phyloP scores from a whole-genome alignment of 352 stramenopile genomes.

The Phytophthora rubi region DNA sequence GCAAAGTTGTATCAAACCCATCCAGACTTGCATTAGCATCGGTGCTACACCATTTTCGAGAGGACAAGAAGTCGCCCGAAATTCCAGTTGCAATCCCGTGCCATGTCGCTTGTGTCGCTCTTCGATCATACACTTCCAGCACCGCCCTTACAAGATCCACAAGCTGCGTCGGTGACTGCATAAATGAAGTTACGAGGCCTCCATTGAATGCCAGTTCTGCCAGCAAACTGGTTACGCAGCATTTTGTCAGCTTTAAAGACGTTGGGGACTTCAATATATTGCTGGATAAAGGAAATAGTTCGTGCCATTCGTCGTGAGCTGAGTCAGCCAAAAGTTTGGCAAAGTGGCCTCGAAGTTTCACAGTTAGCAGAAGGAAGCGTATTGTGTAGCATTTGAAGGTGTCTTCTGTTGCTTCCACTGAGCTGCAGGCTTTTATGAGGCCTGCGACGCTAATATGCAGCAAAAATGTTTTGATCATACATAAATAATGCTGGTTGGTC shows the following conservation, averaged over 20 bases:
- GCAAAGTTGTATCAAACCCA: neutral
- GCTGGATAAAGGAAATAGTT: slow-evolving; percentile 5
- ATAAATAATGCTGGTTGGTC: neutral
- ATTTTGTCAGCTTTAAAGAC: slow-evolving; percentile 4
- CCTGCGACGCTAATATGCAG: neutral
- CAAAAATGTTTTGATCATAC: neutral
- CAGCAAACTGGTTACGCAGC: slow-evolving; percentile 17
- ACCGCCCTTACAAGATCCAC: slow-evolving; percentile 7
- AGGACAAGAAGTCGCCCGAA: slow-evolving; percentile 14
- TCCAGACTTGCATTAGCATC: neutral
- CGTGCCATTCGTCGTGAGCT: slow-evolving; percentile 12
- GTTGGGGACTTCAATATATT: slow-evolving; percentile 6
- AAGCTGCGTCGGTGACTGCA: neutral
- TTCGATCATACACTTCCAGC: neutral
- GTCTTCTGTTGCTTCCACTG: neutral
- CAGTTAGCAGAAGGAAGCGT: slow-evolving; percentile 6
- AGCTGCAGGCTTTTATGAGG: slow-evolving; percentile 16
- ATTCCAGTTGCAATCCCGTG: neutral
- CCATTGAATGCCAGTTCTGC: slow-evolving; percentile 8
- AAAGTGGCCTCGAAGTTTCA: neutral
- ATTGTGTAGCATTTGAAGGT: slow-evolving; percentile 11
- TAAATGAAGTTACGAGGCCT: neutral
- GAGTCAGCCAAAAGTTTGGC: neutral
- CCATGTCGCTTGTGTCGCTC: neutral
- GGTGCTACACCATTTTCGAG: slow-evolving; percentile 2